Evolutionary conservation across 164 flowering plant genomes (phyloP).

Genomic region (Vitis vinifera): ASM3070453v1 NC_081811.1:23831501-23832000

Average conservation of each 20-base stretch:
- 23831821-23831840: constrained; percentile 94
- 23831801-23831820: constrained; percentile 90
- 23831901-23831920: constrained; percentile 8
- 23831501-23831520: constrained; percentile 9
- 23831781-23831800: background rate
- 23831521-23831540: constrained; percentile 10
- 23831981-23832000: no score
- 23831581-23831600: background rate
- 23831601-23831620: background rate
- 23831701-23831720: background rate
- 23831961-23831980: no score
- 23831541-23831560: background rate
- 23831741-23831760: background rate
- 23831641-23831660: background rate
- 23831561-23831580: background rate
- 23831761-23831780: background rate
- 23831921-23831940: background rate
- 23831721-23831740: background rate
- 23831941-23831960: background rate
- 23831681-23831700: background rate
- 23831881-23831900: constrained; percentile 20
- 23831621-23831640: background rate
- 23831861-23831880: constrained; percentile 78
- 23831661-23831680: background rate
- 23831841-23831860: constrained; percentile 85